phyloP scores from a whole-genome alignment of 148 eudicot species.

The Oxyria digyna region DNA sequence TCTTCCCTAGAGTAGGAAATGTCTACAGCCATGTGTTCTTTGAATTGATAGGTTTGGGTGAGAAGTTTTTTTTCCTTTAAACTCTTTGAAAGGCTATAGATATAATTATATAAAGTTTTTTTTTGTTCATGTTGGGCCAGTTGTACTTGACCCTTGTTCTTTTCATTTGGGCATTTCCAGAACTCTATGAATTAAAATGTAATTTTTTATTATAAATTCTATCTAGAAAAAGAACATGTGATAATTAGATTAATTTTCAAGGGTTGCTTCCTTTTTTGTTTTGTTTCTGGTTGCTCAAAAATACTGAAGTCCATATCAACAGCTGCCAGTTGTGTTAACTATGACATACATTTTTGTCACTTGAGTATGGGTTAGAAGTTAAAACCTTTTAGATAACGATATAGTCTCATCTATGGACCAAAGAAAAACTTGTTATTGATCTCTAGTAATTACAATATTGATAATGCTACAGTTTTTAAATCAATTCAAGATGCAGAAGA shows the following conservation, averaged over 20 bases:
- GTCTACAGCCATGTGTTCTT: constrained; percentile 1
- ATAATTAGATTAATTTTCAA: not conserved
- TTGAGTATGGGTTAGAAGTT: not conserved
- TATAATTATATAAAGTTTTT: not conserved
- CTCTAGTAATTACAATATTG: not conserved
- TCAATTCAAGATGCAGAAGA: not conserved
- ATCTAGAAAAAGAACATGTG: not conserved
- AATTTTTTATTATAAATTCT: not conserved
- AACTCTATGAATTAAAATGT: no score
- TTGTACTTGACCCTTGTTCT: no score
- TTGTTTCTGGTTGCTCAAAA: not conserved
- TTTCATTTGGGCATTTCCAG: not conserved
- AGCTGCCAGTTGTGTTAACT: not conserved
- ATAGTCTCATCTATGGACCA: no score
- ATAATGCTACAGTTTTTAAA: not conserved
- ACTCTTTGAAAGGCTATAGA: constrained; percentile 1
- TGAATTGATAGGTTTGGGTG: not conserved
- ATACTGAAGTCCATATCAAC: not conserved
- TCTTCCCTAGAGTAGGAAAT: not conserved
- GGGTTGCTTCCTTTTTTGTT: not conserved
- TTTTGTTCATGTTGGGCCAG: not conserved
- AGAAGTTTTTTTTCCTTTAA: constrained; percentile 1
- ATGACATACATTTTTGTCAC: not conserved
- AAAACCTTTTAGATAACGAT: no score
- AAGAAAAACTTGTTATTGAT: no score